Evolutionary conservation across 2,329 filamentous ascomycete genomes (phyloP), one percentile per base, ranked within the genome.

Genomic region (Fusarium domesticum): DNA sequence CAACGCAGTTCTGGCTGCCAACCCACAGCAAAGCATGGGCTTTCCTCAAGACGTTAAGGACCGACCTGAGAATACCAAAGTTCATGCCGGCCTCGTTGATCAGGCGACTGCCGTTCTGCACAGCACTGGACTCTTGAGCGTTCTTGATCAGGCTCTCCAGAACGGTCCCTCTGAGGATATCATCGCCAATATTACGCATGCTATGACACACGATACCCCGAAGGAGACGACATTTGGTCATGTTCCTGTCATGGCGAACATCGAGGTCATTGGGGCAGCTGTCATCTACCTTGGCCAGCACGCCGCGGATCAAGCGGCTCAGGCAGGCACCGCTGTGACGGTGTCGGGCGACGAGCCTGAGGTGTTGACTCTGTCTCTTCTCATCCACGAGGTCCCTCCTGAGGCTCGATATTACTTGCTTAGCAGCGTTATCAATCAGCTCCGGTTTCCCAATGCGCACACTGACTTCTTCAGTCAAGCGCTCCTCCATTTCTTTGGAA

Each of bases 381-480:
- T 98, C 20, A 79, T 88, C 8, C 84, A 86, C 57, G 85, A 87
- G 49, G 74, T 95, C 31, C 75, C 79, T 31, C 80, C 87, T 1
- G 89, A 95, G 66, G 83, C 84, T 17, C 84, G 91, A 42, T 96
- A 96, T 70, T 87, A 89, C 64, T 74, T 98, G 46, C 70, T 97
- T 45, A 83, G 79, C 56, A 88, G 87, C 54, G 89, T 98, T 63
- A 80, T 89, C 45, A 95, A 97, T 66, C 91, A 97, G 69, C 79
- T 98, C 37, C 87, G 93, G 48, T 95, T 86, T 65, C 89, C 91
- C 10, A 95, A 90, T 62, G 83, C 84, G 37, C 84, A 95, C 61
- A 98, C 93, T 11, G 86, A 91, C 61, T 98, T 93, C 71, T 98
- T 96, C 71, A 91, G 84, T 63, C 88, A 90, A 59, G 80, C 86